Percentiles rank a stretch among this genome's conserved stretches.
These are phyloP conservation scores for Phytophthora boehmeriae DNA, from an alignment of 352 stramenopile species.

Conservation along the genomic window DNA sequence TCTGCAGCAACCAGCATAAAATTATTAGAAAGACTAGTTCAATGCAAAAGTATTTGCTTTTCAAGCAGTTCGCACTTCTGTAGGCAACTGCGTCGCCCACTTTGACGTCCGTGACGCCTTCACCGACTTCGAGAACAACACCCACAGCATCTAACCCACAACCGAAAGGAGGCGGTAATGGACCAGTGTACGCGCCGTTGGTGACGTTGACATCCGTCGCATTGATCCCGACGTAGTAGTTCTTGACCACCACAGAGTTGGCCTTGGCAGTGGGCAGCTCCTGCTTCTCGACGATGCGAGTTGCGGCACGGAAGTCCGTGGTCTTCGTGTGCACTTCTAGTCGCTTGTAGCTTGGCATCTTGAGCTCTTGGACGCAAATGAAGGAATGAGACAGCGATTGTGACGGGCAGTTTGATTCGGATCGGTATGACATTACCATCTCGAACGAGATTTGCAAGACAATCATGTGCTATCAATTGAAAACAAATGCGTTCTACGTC, in stretches of 20 bases:
- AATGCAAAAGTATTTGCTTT: not conserved
- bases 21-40: not conserved
- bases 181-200: constrained; percentile 46
- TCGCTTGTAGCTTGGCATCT: constrained; percentile 44
- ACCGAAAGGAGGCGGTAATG: constrained; percentile 43
- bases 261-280: constrained; percentile 29
- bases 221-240: constrained; percentile 57
- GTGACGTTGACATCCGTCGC: constrained; percentile 60
- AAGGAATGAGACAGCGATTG: constrained; percentile 7
- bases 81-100: constrained; percentile 49
- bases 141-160: constrained; percentile 52
- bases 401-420: not conserved
- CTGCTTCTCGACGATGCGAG: constrained; percentile 33
- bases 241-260: constrained; percentile 44
- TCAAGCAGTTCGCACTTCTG: constrained; percentile 27
- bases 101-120: constrained; percentile 46
- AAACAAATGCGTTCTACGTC: too few relatives aligned
- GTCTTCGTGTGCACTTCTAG: constrained; percentile 53
- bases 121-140: constrained; percentile 42
- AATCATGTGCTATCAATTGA: not conserved
- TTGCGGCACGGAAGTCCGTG: constrained; percentile 48
- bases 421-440: not conserved
- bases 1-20: constrained; percentile 21
- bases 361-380: constrained; percentile 20
- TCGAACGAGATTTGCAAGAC: not conserved